phyloP scores from a whole-genome alignment of 345 rosid genomes.

The Brassica carinata region DNA sequence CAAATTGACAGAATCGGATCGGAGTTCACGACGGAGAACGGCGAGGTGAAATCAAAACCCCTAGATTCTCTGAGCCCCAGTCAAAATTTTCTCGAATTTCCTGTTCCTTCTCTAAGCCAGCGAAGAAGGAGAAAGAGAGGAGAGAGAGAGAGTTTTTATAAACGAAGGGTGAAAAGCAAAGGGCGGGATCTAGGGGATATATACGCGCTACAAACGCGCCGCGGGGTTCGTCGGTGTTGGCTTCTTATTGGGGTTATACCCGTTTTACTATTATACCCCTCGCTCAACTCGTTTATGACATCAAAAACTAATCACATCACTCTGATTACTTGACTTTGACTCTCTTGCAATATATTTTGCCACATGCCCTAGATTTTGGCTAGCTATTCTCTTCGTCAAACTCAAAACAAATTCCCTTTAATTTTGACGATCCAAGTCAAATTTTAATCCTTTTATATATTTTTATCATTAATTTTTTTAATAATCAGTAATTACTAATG shows the following conservation, averaged over 20 bases:
- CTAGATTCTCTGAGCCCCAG: constrained; percentile 26
- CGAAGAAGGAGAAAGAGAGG: constrained; percentile 1
- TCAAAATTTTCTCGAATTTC: neutral
- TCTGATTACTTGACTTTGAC: neutral
- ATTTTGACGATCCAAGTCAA: neutral
- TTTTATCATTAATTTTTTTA: too few species aligned
- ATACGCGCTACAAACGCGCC: constrained; percentile 20
- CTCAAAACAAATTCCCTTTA: neutral
- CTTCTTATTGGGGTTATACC: neutral
- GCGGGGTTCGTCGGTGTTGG: constrained; percentile 17
- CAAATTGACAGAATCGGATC: neutral
- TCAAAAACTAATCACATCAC: neutral
- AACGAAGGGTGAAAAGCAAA: constrained; percentile 39
- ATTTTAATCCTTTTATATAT: neutral
- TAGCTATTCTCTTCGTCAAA: neutral
- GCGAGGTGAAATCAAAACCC: constrained; percentile 2
- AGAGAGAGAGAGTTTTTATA: constrained; percentile 6
- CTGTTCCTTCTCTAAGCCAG: constrained; percentile 20
- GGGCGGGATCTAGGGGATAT: constrained; percentile 39
- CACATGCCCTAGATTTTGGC: neutral
- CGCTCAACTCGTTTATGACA: neutral
- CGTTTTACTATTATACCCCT: constrained; percentile 17
- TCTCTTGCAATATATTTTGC: too few species aligned
- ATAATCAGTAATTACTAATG: too few species aligned
- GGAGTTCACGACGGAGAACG: constrained; percentile 17